Base-by-base conservation (phyloP, 305 asterid genomes). In the Fraxinus paxiana region DNA sequence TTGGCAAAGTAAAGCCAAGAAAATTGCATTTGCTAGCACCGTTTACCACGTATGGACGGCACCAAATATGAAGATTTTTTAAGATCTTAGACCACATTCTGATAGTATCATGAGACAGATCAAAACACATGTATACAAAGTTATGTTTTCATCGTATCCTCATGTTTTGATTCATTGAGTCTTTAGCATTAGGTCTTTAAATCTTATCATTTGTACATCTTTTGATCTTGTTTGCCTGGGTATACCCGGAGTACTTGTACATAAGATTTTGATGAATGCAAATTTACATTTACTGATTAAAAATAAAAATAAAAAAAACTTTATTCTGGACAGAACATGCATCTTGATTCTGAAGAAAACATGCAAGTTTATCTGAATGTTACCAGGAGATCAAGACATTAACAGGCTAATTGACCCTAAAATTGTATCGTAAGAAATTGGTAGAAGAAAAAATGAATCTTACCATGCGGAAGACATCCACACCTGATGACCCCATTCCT, bases 401-500 rank as follows among this genome's bases (percentile, higher is more conserved):
- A 59, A 18, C 31, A 59, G 31, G 33, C 15, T 22, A 61, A 8
- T 63, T 20, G 33, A 63, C 71, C 34, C n/a, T 22, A 10, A 63
- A 9, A 22, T 63, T 22, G 33, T 63, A 22, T 63, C 6, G 4
- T 10, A 63, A 22, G 67, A 56, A 56, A 56, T 63, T 63, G 33
- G 33, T 63, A 63, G 33, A 24, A 22, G 17, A 61, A 20, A 63
- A 63, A 63, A 20, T 63, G 71, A 20, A 22, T 63, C 71, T 80
- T 88, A 95, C 99, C 97, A 88, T 90, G 83, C 97, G 93, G 82
- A 95, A 95, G 75, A 95, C 97, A 86, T 95, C 98, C 61, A 86
- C 79, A 8, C 93, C 84, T 79, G 86, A 94, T 17, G 93, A 77
- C 24, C 99, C 98, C 98, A 95, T 95, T 82, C 99, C 99, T 2